Base-by-base conservation (phyloP, 257 asterid species). In the Leonotis leonurus region DNA sequence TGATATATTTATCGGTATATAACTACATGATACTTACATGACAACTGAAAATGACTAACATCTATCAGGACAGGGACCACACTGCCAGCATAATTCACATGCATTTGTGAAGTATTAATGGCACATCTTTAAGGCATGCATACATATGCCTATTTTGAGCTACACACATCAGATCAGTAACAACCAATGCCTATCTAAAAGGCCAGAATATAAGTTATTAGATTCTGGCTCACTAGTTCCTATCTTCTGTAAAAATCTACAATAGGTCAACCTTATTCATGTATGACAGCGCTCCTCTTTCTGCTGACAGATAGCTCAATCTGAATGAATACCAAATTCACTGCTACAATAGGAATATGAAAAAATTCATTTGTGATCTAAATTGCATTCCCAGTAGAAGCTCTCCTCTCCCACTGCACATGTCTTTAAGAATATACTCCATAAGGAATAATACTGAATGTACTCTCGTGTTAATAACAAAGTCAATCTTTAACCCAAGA, bases 231-330 rank as follows among this genome's bases (percentile, higher is more conserved):
- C 40, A 17, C 6, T 25, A 46, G 48, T 70, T 39, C 54, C 12
- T 20, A 52, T 7, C 10, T 60, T 14, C 32, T 32, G 5, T 18
- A 36, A 39, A 7, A 53, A 22, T n/a, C 32, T 62, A 8, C 35
- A 54, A 57, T 30, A 25, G 18, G 2, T 64, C 71, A 37, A 20
- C 67, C 67, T 41, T 9, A 24, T 62, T 70, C 41, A 8, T 33
- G 26, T 18, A 53, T 49, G 17, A 33, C 12, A 27, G 16, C 20
- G 14, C 53, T 17, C 17, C 29, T 8, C 10, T 32, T 65, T 30
- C 35, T 18, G 56, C 49, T 54, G 56, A n/a, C 6, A 11, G 72
- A 9, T 35, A n/a, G 21, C 14, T 22, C 18, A 32, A 48, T 46
- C 50, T 33, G 39, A 33, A 43, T 27, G 1, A 46, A 46, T 52